Base-by-base conservation (phyloP, 1,139 yeast genomes). In the Kodamaea sp. region DNA sequence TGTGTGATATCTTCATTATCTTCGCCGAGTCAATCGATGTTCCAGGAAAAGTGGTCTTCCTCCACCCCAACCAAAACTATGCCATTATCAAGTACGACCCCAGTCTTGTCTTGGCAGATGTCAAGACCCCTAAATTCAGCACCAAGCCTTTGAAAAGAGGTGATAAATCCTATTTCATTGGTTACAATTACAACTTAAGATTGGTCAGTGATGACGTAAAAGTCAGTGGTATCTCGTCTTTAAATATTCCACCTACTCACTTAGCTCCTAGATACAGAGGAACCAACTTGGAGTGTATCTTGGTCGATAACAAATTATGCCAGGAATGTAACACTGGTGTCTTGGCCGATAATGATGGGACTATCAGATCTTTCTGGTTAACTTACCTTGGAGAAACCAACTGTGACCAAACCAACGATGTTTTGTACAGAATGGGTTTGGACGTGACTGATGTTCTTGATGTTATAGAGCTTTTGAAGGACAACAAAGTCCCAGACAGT, bases 41-140 rank as follows among this genome's bases (percentile, higher is more conserved):
- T 14, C 89, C 95, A 0, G 97, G 84, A 1, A 71, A 79, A 42
- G 92, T 88, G 18, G 82, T 81, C 18, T 89, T 88, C 50, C 66
- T 88, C 50, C 97, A 90, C 53, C 97, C 97, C 21, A 79, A 86
- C 34, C 88, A 84, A 50, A 89, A 89, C 50, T 88, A 85, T 59
- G 90, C 95, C 1, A 78, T 90, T 35, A 70, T 89, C 22, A 78
- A 86, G 55, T 90, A 87, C 55, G 96, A 90, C 54, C 92, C 96
- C 8, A 53, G 66, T 2, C 63, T 85, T 37, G 60, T 67, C 6
- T 52, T 59, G 34, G 69, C 73, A 7, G 70, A 61, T 28, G 70
- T 67, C 8, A 50, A 67, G 36, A 75, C 95, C 2, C 95, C 96
- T 3, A 67, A 66, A 38, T 73, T 88, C 44, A 69, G 83, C 31